These are phyloP conservation scores for Phytophthora palmivora DNA, from an alignment of 352 stramenopile species.

Conservation along the genomic window DNA sequence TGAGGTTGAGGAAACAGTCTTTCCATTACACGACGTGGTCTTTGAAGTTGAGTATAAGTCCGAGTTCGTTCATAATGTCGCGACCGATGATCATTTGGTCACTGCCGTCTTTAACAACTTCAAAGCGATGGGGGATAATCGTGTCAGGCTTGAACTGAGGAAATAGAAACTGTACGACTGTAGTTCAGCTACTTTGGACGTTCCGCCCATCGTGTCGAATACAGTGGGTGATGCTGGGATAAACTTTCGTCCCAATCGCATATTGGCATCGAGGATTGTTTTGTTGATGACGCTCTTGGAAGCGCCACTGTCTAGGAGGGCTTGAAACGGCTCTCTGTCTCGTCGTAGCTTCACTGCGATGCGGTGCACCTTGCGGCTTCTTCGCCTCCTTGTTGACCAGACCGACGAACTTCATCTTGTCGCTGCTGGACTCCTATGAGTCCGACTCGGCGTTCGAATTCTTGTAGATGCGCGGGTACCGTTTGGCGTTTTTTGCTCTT, in stretches of 20 bases:
- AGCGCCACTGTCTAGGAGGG: too few relatives aligned
- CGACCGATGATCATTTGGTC: constrained; percentile 18
- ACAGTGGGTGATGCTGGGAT: constrained; percentile 1
- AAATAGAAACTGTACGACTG: neutral
- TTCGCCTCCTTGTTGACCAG: too few relatives aligned
- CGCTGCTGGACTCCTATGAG: too few relatives aligned
- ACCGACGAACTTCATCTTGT: too few relatives aligned
- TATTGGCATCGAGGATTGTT: too few relatives aligned
- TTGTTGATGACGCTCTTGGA: too few relatives aligned
- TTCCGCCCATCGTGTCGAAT: constrained; percentile 11
- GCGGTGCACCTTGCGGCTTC: too few relatives aligned
- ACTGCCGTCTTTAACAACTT: constrained; percentile 4
- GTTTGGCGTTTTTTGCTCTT: too few relatives aligned
- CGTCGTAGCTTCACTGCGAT: too few relatives aligned
- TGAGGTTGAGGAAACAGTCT: constrained; percentile 5
- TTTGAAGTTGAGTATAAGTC: constrained; percentile 16
- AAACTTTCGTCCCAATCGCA: constrained; percentile 5
- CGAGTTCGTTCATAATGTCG: constrained; percentile 11
- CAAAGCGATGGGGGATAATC: constrained; percentile 14
- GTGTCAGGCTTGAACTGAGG: neutral
- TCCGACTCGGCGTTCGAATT: too few relatives aligned
- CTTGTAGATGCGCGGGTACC: too few relatives aligned
- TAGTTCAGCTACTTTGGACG: constrained; percentile 6
- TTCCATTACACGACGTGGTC: constrained; percentile 8
- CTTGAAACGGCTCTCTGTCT: too few relatives aligned